Percentiles rank a stretch among this genome's conserved stretches.
phyloP scores from a whole-genome alignment of 805 yeast species.

The Kazachstania martiniae region DNA sequence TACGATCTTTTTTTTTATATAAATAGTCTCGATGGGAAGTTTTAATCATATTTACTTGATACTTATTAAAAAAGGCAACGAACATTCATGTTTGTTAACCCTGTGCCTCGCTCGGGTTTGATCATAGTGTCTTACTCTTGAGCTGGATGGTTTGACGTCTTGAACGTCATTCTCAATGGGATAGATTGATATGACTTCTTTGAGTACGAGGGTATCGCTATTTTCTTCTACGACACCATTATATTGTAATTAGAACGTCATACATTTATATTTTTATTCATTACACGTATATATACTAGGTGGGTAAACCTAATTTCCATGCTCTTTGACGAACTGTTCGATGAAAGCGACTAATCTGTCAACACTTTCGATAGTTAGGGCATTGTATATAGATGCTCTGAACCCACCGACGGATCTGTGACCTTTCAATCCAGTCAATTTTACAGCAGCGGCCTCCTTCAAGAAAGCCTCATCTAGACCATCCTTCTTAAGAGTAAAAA shows the following conservation, averaged over 20 bases:
- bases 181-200: slow-evolving; percentile 37
- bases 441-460: slow-evolving; percentile 46
- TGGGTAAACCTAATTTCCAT: slow-evolving; percentile 9
- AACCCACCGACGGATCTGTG: slow-evolving; percentile 97
- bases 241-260: slow-evolving; percentile 25
- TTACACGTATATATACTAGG: background rate
- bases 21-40: too few relatives aligned
- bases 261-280: slow-evolving; percentile 1
- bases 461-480: slow-evolving; percentile 63
- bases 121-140: slow-evolving; percentile 34
- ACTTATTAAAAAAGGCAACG: background rate
- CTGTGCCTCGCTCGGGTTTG: slow-evolving; percentile 55
- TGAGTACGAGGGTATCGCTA: slow-evolving; percentile 46
- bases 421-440: slow-evolving; percentile 78
- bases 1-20: too few relatives aligned
- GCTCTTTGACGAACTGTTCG: slow-evolving; percentile 44
- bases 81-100: slow-evolving; percentile 30
- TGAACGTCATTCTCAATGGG: slow-evolving; percentile 32
- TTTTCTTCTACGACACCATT: slow-evolving; percentile 8
- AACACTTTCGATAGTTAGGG: slow-evolving; percentile 56
- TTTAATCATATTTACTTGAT: slow-evolving; percentile 30
- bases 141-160: slow-evolving; percentile 41
- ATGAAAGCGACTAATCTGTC: slow-evolving; percentile 46
- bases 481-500: slow-evolving; percentile 61
- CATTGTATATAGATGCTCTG: slow-evolving; percentile 87